Conservation (phyloP, 73 alveolate species). For the Tetrahymena elliotti region DNA sequence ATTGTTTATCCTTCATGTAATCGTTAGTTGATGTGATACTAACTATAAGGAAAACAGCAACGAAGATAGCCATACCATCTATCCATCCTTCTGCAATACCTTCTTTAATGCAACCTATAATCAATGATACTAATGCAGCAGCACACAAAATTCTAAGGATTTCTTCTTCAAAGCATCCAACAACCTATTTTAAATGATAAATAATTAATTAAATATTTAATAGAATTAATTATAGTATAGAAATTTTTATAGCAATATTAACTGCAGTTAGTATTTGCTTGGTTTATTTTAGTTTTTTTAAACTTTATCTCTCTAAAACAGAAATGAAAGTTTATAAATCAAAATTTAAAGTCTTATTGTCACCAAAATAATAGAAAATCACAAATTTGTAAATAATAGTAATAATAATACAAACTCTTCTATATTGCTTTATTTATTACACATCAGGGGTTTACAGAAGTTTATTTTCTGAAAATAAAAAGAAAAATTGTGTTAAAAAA, state of each 20-base stretch:
- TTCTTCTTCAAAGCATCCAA: slow-evolving; percentile 90
- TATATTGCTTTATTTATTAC: too few relatives aligned
- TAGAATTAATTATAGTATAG: too few relatives aligned
- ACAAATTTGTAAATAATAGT: too few relatives aligned
- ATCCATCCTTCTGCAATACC: slow-evolving; percentile 92
- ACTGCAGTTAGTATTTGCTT: neutral
- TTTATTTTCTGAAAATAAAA: neutral
- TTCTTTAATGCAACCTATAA: slow-evolving; percentile 88
- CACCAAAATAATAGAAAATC: neutral
- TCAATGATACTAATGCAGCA: slow-evolving; percentile 90
- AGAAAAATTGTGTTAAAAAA: neutral
- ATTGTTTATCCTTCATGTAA: slow-evolving; percentile 79
- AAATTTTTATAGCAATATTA: too few relatives aligned
- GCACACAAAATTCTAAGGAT: slow-evolving; percentile 78
- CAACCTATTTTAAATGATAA: slow-evolving; percentile 26
- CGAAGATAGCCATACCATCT: slow-evolving; percentile 92
- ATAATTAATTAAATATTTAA: too few relatives aligned
- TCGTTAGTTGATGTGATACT: slow-evolving; percentile 84
- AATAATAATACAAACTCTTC: neutral
- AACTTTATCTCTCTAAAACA: too few relatives aligned
- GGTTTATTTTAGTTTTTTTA: neutral
- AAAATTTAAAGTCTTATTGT: too few relatives aligned
- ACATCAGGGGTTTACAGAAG: neutral
- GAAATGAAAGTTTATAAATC: too few relatives aligned
- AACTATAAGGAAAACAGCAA: slow-evolving; percentile 84